Evolutionary conservation across 192 early-diverging fungal genomes (phyloP).

Genomic region (Coemansia sp.): DNA sequence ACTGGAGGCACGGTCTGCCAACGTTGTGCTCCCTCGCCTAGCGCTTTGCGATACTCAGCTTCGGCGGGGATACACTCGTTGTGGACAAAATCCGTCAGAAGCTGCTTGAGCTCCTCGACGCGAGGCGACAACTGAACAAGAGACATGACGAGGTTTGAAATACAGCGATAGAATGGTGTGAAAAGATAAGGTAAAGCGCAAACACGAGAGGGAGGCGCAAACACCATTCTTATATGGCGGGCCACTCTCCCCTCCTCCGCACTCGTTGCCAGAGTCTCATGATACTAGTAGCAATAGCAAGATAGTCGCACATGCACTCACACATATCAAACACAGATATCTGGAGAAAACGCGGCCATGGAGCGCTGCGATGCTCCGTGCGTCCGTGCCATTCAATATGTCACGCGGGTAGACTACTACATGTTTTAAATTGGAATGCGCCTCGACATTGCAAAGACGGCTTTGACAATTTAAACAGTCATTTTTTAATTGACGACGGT

Average conservation of each 20-base stretch:
- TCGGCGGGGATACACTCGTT: constrained; percentile 97
- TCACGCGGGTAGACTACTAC: not conserved
- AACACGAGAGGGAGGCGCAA: not conserved
- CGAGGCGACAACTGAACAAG: constrained; percentile 48
- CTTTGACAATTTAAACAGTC: not conserved
- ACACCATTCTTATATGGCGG: not conserved
- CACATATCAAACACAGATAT: not conserved
- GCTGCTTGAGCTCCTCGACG: constrained; percentile 32
- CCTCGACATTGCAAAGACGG: not conserved
- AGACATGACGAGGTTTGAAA: constrained; percentile 10
- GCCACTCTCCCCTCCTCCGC: not conserved
- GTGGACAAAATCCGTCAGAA: constrained; percentile 54
- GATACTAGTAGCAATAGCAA: not conserved
- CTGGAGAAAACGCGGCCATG: not conserved
- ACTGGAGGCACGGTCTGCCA: constrained; percentile 85
- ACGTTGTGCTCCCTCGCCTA: constrained; percentile 73
- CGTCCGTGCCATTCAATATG: not conserved
- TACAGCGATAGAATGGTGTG: not conserved
- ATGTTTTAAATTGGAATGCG: not conserved
- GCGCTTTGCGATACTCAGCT: constrained; percentile 65
- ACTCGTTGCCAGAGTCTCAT: not conserved
- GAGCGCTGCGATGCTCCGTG: not conserved
- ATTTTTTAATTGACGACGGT: not conserved
- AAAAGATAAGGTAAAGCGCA: not conserved
- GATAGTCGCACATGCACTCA: not conserved